Base-by-base conservation (phyloP, 768 basidiomycete species). In the Kwoniella dejecticola region DNA sequence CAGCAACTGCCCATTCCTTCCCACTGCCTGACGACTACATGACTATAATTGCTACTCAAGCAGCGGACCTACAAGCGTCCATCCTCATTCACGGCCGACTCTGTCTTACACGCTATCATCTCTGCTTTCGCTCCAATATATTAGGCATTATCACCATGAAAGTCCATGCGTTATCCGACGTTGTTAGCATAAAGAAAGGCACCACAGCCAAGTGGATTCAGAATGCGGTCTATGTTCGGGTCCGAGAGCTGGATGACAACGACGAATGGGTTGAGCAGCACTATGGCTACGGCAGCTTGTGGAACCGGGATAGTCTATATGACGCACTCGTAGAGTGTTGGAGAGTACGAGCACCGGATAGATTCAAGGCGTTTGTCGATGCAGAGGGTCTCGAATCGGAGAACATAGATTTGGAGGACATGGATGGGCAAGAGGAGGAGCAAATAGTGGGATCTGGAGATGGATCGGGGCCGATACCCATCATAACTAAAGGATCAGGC, bases 131-230 rank as follows among this genome's bases (percentile, higher is more conserved):
- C 24, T 58, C 62, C 40, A 70, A 70, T 40, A 70, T 70, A 56
- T 41, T 70, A 17, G 69, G 69, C 12, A 50, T 47, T 29, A 50
- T 59, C 1, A 70, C 69, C 2, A 60, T 64, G 53, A 53, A 56
- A 27, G 57, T 70, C 7, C 58, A 70, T 31, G 44, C 58, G 6
- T 38, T 70, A 15, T 24, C 17, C 7, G 57, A 67, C 24, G 17
- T 70, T 11, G 24, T 46, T 27, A 42, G 33, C 12, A 57, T 70
- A 7, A 48, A 64, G 36, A 63, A 61, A 24, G 59, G 58, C 1
- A 70, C 69, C 0, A 70, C 69, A 29, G 69, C 69, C 21, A 70
- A 70, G 36, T 70, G 69, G 69, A 70, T 70, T 24, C 69, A 70
- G 31, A 70, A 70, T 46, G 69, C 69, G 15, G 44, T 70, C 1